These are phyloP conservation scores for Penicillium concentricum DNA, from an alignment of 2,329 filamentous ascomycete species.

Conservation along the genomic window DNA sequence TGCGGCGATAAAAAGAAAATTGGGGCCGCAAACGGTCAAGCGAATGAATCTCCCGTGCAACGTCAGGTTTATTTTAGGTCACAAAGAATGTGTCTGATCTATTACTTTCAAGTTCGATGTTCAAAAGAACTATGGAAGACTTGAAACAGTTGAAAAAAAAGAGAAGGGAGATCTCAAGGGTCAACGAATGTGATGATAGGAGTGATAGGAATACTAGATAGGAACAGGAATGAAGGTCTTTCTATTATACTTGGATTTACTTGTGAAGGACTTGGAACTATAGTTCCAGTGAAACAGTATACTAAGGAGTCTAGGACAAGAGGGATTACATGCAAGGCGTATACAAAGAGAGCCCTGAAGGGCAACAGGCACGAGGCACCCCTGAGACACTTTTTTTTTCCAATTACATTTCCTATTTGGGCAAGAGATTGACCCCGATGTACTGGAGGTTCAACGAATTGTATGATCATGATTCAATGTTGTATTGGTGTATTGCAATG, in stretches of 20 bases:
- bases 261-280: background rate
- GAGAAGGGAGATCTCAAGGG: background rate
- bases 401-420: constrained; percentile 18
- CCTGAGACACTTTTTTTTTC: constrained; percentile 15
- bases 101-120: background rate
- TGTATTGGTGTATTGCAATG: constrained; percentile 2
- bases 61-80: constrained; percentile 2
- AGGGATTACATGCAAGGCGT: constrained; percentile 7
- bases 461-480: no score
- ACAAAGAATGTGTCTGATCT: constrained; percentile 7
- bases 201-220: background rate
- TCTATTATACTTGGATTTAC: constrained; percentile 15
- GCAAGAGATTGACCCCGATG: background rate
- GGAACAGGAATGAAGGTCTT: constrained; percentile 1
- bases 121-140: background rate
- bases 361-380: constrained; percentile 16
- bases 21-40: constrained; percentile 27
- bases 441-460: background rate
- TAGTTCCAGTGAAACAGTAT: constrained; percentile 17
- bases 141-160: background rate
- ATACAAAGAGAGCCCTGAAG: background rate
- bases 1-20: constrained; percentile 27
- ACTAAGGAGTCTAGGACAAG: constrained; percentile 7
- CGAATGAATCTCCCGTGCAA: constrained; percentile 20
- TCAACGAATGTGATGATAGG: constrained; percentile 5